Conservation (phyloP, 164 flowering plant genomes). For the Taxillus chinensis region DNA sequence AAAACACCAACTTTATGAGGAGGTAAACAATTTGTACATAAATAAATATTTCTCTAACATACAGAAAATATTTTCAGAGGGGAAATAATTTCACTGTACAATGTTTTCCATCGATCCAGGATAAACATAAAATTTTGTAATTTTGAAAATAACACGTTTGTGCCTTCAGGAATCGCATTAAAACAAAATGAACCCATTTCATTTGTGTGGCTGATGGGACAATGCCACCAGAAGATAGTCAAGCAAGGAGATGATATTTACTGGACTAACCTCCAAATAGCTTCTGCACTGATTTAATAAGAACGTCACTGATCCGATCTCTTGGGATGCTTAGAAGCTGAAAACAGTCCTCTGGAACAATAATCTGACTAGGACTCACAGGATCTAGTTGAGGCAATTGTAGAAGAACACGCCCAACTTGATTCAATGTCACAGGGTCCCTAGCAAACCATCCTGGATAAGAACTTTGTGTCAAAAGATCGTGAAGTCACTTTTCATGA, state of each 20-base stretch:
- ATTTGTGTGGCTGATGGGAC: too few species aligned
- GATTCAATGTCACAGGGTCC: constrained; percentile 54
- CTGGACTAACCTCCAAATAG: constrained; percentile 54
- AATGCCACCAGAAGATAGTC: background rate
- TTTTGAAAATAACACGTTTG: too few species aligned
- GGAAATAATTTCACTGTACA: too few species aligned
- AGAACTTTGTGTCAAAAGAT: constrained; percentile 7
- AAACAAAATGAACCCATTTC: too few species aligned
- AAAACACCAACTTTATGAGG: too few species aligned
- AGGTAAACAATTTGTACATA: too few species aligned
- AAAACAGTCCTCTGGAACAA: constrained; percentile 83
- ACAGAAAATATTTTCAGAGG: too few species aligned
- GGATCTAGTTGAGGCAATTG: constrained; percentile 20
- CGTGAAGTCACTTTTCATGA: background rate
- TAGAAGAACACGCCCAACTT: constrained; percentile 62
- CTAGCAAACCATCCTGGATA: constrained; percentile 88
- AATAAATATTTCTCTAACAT: too few species aligned
- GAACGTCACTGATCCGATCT: constrained; percentile 31
- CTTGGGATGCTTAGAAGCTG: constrained; percentile 46
- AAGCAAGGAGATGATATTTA: background rate
- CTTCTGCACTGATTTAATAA: constrained; percentile 47
- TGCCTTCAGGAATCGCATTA: too few species aligned
- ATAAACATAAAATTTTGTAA: too few species aligned
- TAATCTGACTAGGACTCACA: constrained; percentile 33
- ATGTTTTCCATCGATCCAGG: too few species aligned